phyloP scores from a whole-genome alignment of 495 filamentous ascomycete genomes.

The Xylaria acuta region DNA sequence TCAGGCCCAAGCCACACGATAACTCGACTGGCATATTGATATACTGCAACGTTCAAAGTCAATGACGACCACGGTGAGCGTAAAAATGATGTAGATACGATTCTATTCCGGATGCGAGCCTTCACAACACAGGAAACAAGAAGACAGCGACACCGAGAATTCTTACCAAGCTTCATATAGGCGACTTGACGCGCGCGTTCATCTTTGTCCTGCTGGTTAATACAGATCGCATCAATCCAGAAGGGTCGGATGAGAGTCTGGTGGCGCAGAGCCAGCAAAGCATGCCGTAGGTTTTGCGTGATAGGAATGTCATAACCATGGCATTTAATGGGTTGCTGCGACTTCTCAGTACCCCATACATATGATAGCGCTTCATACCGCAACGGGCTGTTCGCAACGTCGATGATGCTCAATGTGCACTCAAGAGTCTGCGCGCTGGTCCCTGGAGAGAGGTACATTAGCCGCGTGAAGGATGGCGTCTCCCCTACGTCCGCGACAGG shows the following conservation, averaged over 20 bases:
- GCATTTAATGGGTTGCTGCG: constrained; percentile 10
- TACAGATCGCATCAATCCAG: constrained; percentile 7
- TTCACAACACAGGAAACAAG: background rate
- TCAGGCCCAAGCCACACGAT: constrained; percentile 24
- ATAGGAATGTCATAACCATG: constrained; percentile 5
- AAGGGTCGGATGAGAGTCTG: constrained; percentile 8
- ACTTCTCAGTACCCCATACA: constrained; percentile 28
- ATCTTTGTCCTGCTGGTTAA: constrained; percentile 12
- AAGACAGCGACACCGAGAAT: background rate
- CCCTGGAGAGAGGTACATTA: constrained; percentile 26
- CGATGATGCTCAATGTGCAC: constrained; percentile 24
- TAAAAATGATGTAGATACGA: background rate
- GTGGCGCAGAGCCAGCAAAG: constrained; percentile 16
- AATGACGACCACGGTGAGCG: background rate
- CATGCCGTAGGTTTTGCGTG: constrained; percentile 21
- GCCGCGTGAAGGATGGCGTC: constrained; percentile 17
- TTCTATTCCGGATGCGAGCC: background rate
- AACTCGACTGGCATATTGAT: constrained; percentile 21
- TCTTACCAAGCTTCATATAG: constrained; percentile 21
- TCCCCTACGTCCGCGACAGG: background rate
- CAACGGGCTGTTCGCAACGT: constrained; percentile 24
- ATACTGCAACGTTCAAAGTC: constrained; percentile 15
- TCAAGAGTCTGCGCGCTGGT: constrained; percentile 13
- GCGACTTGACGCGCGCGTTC: constrained; percentile 11
- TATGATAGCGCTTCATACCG: constrained; percentile 31